These are phyloP conservation scores for Zygoascus sp. DNA, from an alignment of 1,139 yeast genomes.

Conservation along the genomic window DNA sequence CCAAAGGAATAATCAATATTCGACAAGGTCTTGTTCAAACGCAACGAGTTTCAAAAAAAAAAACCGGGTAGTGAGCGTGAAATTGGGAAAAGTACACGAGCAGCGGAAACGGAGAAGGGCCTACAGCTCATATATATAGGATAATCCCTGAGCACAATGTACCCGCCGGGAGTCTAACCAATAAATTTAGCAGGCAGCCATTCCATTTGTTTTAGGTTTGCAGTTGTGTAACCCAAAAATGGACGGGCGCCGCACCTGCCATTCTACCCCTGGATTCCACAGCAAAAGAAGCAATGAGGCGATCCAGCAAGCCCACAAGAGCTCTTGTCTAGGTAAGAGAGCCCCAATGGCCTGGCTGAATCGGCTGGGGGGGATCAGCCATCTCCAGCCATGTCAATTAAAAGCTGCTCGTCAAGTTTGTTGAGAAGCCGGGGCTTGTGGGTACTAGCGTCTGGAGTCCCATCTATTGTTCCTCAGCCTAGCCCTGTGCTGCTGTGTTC, in stretches of 20 bases:
- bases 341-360: background rate
- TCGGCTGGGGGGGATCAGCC: background rate
- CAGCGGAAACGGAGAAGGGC: background rate
- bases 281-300: background rate
- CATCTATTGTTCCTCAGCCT: background rate
- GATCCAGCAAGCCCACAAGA: background rate
- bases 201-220: constrained; percentile 5
- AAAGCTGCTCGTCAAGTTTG: too few relatives aligned
- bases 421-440: too few relatives aligned
- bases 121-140: background rate
- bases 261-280: constrained; percentile 8
- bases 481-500: background rate
- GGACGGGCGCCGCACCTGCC: constrained; percentile 6
- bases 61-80: background rate
- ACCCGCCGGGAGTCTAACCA: background rate
- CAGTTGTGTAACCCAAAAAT: background rate
- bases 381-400: too few relatives aligned
- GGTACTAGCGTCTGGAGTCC: too few relatives aligned
- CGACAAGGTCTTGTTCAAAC: too few relatives aligned
- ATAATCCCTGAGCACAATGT: background rate
- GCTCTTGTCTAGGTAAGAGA: background rate
- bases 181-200: background rate
- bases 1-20: constrained; percentile 5
- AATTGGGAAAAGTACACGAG: background rate
- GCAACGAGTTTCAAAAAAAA: too few relatives aligned